Conservation (phyloP, 2,329 filamentous ascomycete genomes). For the Fragosphaeria purpurea region DNA sequence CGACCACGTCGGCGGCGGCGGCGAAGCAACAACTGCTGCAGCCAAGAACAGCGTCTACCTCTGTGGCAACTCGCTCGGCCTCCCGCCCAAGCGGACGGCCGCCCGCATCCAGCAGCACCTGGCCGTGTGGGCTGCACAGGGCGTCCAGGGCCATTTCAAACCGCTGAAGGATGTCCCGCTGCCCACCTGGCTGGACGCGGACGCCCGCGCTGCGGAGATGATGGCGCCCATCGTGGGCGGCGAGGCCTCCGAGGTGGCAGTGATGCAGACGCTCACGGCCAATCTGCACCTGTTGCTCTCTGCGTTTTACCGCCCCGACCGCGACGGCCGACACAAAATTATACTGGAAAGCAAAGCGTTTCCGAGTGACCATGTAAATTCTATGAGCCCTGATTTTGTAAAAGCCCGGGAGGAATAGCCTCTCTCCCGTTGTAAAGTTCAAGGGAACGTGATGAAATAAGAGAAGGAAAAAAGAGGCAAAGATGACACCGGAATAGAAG, state of each 20-base stretch:
- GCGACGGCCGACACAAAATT: conserved; percentile 57
- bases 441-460: neutral
- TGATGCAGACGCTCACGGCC: conserved; percentile 79
- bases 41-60: conserved; percentile 54
- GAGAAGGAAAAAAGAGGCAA: neutral
- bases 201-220: conserved; percentile 60
- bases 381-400: too few species aligned
- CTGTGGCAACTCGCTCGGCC: conserved; percentile 80
- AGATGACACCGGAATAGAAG: too few species aligned
- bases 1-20: neutral
- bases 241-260: conserved; percentile 60
- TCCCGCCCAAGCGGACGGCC: conserved; percentile 64
- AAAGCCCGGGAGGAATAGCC: too few species aligned
- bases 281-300: conserved; percentile 78
- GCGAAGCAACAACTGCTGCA: conserved; percentile 9
- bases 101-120: conserved; percentile 63
- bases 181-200: conserved; percentile 67
- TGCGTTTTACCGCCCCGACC: conserved; percentile 65
- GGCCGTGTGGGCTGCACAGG: conserved; percentile 74
- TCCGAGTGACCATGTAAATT: conserved; percentile 61
- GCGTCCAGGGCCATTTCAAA: conserved; percentile 75
- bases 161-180: conserved; percentile 58
- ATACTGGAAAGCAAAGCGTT: conserved; percentile 84
- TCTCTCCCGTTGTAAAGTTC: conserved; percentile 22
- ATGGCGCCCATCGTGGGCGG: conserved; percentile 70